Evolutionary conservation across 345 rosid genomes (phyloP), one percentile per base, ranked within the genome.

Genomic region (Sonneratia alba): DNA sequence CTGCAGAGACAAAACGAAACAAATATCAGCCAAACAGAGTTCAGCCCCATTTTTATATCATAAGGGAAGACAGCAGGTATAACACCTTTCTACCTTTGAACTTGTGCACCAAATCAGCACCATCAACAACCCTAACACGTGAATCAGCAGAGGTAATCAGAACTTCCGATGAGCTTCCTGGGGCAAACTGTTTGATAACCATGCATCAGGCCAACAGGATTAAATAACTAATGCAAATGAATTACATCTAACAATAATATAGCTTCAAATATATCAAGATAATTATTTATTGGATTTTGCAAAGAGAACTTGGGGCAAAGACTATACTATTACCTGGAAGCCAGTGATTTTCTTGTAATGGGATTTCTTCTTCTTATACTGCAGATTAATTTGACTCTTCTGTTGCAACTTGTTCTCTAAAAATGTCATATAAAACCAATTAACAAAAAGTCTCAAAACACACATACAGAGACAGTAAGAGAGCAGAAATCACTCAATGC

Each of bases 81-180:
- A 32, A 24, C 34, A 72, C 67, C 74, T 16, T 53, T 81, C 76
- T 74, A 95, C 99, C 99, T 87, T 90, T 95, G 76, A 90, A 86
- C 80, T 92, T 95, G 84, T 90, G 91, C 48, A 90, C 88, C 70
- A 95, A 81, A 81, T 95, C 96, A 73, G 78, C 76, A 40, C 91
- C 92, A 76, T 92, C 89, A 75, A 95, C 82, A 80, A 90, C 90
- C 70, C 97, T 92, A 73, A 89, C 71, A 79, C 97, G 86, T 61
- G 97, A 95, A 86, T 95, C 99, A 16, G 99, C 91, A 40, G 97
- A 92, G 32, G 97, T 92, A 77, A 92, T 77, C n/a, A 95, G 90
- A 72, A 95, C 94, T 84, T 90, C 97, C 49, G 96, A 87, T 74
- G 94, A 95, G 76, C 97, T 95, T 79, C 97, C 97, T 34, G 87